These are phyloP conservation scores for Austroboletus festivus DNA, from an alignment of 768 basidiomycete species.

Conservation along the genomic window DNA sequence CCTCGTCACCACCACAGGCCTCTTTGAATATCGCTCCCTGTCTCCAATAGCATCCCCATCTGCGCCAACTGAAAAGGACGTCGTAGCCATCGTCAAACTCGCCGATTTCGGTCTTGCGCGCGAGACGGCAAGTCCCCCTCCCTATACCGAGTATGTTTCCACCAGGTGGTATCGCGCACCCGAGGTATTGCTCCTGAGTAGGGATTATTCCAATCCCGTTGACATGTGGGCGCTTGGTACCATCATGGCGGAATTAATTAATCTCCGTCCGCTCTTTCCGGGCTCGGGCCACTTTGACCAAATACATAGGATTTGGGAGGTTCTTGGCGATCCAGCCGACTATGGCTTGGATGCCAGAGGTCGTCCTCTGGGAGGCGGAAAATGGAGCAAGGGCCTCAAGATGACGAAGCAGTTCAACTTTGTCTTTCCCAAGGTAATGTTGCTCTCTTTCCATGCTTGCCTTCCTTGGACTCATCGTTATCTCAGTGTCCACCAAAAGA, in stretches of 20 bases:
- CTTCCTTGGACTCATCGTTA: conserved; percentile 4
- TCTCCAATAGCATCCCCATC: conserved; percentile 64
- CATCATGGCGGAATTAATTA: conserved; percentile 95
- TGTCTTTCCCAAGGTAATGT: conserved; percentile 77
- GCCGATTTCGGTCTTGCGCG: conserved; percentile 97
- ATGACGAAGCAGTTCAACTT: conserved; percentile 87
- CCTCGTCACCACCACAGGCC: conserved; percentile 94
- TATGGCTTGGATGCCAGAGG: conserved; percentile 77
- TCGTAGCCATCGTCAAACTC: conserved; percentile 94
- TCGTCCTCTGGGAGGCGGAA: conserved; percentile 76
- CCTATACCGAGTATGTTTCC: conserved; percentile 98
- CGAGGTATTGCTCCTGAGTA: conserved; percentile 87
- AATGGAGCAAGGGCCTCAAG: conserved; percentile 81
- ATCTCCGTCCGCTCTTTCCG: conserved; percentile 92
- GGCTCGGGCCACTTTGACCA: conserved; percentile 93
- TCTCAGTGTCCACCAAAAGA: conserved; percentile 62
- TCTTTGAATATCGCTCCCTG: conserved; percentile 85
- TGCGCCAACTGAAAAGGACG: conserved; percentile 82
- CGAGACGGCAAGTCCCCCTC: conserved; percentile 82
- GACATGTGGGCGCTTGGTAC: conserved; percentile 99
- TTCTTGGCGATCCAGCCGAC: conserved; percentile 89
- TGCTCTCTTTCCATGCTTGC: neutral
- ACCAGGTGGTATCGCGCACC: conserved; percentile 99
- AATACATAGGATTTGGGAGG: conserved; percentile 82
- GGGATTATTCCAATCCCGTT: conserved; percentile 94